These are phyloP conservation scores for Pisolithus albus DNA, from an alignment of 768 basidiomycete species.

Conservation along the genomic window DNA sequence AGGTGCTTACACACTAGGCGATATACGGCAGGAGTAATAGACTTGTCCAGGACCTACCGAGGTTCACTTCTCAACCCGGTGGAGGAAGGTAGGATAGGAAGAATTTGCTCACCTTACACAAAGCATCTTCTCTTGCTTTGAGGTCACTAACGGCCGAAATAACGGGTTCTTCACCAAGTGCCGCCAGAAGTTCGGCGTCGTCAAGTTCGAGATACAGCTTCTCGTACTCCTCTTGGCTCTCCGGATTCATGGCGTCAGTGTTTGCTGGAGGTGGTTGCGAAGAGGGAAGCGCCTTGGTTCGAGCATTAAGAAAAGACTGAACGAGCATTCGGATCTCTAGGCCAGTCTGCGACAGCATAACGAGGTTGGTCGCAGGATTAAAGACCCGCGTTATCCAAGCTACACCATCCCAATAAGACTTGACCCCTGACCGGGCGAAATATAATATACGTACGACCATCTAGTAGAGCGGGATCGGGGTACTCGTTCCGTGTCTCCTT, in stretches of 20 bases:
- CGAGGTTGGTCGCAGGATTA: conserved; percentile 38
- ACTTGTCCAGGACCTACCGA: conserved; percentile 41
- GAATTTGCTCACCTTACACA: conserved; percentile 49
- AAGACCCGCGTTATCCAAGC: conserved; percentile 55
- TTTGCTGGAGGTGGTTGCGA: conserved; percentile 30
- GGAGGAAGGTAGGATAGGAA: not conserved
- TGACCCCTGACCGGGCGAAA: not conserved
- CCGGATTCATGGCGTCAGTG: conserved; percentile 40
- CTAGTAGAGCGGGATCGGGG: conserved; percentile 56
- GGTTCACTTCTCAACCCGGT: not conserved
- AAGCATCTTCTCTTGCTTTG: conserved; percentile 38
- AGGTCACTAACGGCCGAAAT: conserved; percentile 20
- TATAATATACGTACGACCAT: conserved; percentile 38
- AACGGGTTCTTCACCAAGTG: conserved; percentile 37
- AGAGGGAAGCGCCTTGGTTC: conserved; percentile 41
- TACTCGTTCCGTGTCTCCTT: conserved; percentile 36
- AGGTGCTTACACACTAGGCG: conserved; percentile 47
- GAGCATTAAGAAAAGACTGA: conserved; percentile 53
- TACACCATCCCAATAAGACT: conserved; percentile 21
- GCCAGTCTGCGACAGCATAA: conserved; percentile 35
- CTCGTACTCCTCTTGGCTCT: conserved; percentile 76
- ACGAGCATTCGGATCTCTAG: conserved; percentile 52
- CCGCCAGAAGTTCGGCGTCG: conserved; percentile 53
- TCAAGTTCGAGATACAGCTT: conserved; percentile 51
- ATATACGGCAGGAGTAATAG: conserved; percentile 49